Evolutionary conservation across 2,329 filamentous ascomycete species (phyloP).

Genomic region (Claviceps sp.): DNA sequence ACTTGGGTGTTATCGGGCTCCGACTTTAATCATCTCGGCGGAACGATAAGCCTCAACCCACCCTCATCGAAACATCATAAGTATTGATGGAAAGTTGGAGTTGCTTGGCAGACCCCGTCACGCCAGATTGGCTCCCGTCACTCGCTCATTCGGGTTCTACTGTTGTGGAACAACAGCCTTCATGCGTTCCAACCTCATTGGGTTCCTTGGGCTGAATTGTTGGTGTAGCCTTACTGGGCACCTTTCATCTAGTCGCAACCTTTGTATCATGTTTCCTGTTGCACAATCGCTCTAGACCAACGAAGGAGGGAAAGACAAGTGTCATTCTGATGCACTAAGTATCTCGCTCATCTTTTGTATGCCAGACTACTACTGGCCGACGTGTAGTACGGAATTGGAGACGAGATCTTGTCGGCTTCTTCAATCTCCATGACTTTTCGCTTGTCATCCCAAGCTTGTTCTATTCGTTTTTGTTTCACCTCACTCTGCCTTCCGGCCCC

Average conservation of each 20-base stretch:
- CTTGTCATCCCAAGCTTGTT: not conserved
- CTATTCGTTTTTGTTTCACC: not conserved
- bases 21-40: not conserved
- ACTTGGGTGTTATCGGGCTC: not conserved
- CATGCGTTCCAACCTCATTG: conserved; percentile 1
- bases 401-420: not conserved
- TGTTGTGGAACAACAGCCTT: not conserved
- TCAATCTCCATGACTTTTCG: not conserved
- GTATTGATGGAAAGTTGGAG: not conserved
- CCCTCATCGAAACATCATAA: not conserved
- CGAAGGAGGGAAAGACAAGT: conserved; percentile 1
- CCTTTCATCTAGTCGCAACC: not conserved
- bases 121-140: not conserved
- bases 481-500: too few species aligned
- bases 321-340: not conserved
- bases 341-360: not conserved
- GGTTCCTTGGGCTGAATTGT: not conserved
- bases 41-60: not conserved
- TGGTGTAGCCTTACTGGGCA: conserved; percentile 1
- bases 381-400: not conserved
- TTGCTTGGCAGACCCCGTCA: not conserved
- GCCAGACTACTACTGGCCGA: not conserved
- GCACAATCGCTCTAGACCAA: not conserved
- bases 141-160: not conserved
- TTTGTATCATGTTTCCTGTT: not conserved